Evolutionary conservation across 1,284 basidiomycete species (phyloP).

Genomic region (Rhodotorula sp.): DNA sequence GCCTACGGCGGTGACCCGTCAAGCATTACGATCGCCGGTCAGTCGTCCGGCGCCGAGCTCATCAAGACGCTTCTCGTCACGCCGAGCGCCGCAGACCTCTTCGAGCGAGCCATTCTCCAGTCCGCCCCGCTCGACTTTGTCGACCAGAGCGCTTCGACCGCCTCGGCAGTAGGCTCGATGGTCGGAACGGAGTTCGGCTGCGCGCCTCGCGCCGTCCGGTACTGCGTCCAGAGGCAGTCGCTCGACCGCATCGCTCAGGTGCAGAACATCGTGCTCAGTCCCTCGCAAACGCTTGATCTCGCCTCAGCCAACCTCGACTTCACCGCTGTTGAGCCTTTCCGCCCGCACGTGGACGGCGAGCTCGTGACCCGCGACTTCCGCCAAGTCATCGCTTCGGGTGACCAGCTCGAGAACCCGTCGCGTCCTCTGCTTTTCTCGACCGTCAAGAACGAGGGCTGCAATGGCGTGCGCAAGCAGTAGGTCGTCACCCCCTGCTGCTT

Average conservation of each 20-base stretch:
- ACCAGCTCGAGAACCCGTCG: slow-evolving; percentile 2
- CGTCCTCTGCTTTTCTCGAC: slow-evolving; percentile 41
- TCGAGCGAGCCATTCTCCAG: slow-evolving; percentile 66
- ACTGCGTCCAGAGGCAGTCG: slow-evolving; percentile 54
- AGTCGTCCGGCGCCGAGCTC: slow-evolving; percentile 80
- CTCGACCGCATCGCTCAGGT: slow-evolving; percentile 60
- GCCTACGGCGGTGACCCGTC: slow-evolving; percentile 67
- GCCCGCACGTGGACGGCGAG: slow-evolving; percentile 37
- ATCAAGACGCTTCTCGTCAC: slow-evolving; percentile 59
- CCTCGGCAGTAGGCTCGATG: slow-evolving; percentile 57
- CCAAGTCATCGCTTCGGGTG: not conserved
- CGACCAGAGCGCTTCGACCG: slow-evolving; percentile 62
- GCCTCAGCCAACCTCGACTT: not conserved
- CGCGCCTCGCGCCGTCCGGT: slow-evolving; percentile 41
- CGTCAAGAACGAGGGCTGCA: slow-evolving; percentile 38
- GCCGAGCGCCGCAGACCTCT: slow-evolving; percentile 45
- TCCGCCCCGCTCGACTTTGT: slow-evolving; percentile 84
- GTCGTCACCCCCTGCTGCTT: not conserved
- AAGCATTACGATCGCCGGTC: slow-evolving; percentile 79
- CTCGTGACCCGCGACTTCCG: slow-evolving; percentile 36
- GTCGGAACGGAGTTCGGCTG: slow-evolving; percentile 59
- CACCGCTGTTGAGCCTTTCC: slow-evolving; percentile 28
- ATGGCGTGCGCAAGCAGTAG: not conserved
- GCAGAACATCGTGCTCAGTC: slow-evolving; percentile 56
- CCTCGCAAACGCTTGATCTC: slow-evolving; percentile 55